A percentile compares a stretch with the other conserved stretches of the same genome.
These are phyloP conservation scores for Saccharum officinarum DNA, from an alignment of 176 grass and related monocot species.

Conservation along the genomic window DNA sequence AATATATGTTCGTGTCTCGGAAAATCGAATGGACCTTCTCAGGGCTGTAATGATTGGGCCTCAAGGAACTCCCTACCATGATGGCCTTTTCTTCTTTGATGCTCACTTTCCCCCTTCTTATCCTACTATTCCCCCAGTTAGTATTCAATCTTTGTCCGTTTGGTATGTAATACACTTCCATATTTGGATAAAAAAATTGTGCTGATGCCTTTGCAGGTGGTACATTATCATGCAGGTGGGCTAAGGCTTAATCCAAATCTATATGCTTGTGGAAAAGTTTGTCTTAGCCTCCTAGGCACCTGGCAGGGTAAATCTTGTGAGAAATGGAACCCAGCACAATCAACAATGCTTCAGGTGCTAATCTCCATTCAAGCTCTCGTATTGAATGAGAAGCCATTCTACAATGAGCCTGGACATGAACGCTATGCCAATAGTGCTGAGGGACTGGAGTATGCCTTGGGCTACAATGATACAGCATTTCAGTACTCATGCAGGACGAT, in stretches of 20 bases:
- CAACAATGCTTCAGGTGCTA: slow-evolving; percentile 92
- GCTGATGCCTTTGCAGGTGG: slow-evolving; percentile 48
- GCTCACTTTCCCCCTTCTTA: slow-evolving; percentile 65
- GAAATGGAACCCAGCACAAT: slow-evolving; percentile 73
- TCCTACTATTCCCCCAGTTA: slow-evolving; percentile 73
- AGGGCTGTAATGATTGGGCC: slow-evolving; percentile 85
- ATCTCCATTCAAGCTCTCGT: slow-evolving; percentile 92
- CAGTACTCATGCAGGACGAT: slow-evolving; percentile 84
- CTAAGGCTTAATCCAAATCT: slow-evolving; percentile 88
- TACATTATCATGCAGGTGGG: slow-evolving; percentile 76
- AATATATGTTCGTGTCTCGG: slow-evolving; percentile 78
- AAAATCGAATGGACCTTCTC: slow-evolving; percentile 89
- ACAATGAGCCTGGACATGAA: slow-evolving; percentile 85
- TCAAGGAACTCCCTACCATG: slow-evolving; percentile 88
- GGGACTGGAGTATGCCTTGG: slow-evolving; percentile 45
- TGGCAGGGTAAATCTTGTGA: slow-evolving; percentile 79
- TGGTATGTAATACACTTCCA: background rate
- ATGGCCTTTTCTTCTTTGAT: slow-evolving; percentile 98
- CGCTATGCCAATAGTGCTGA: slow-evolving; percentile 32
- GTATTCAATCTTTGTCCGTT: slow-evolving; percentile 17
- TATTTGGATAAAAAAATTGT: slow-evolving; percentile 29
- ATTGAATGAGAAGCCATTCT: slow-evolving; percentile 91
- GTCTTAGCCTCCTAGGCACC: slow-evolving; percentile 85
- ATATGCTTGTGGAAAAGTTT: slow-evolving; percentile 85
- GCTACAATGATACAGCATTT: slow-evolving; percentile 69